These are phyloP conservation scores for Yamadazyma buinensis DNA, from an alignment of 1,139 yeast species.

Conservation along the genomic window DNA sequence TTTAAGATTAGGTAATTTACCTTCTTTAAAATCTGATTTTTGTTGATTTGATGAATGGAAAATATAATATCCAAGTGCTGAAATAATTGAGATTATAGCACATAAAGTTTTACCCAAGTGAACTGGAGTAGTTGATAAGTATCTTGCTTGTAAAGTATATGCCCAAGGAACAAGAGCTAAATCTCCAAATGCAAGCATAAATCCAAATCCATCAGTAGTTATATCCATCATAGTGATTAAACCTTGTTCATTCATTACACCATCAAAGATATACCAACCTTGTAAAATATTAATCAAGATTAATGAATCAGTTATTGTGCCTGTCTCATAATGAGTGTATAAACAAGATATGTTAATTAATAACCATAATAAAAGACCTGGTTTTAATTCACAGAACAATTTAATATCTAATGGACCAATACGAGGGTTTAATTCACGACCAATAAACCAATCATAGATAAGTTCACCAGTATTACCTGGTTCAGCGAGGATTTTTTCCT, in stretches of 20 bases:
- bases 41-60: conserved; percentile 83
- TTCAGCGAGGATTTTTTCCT: conserved; percentile 70
- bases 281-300: conserved; percentile 67
- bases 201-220: conserved; percentile 95
- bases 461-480: conserved; percentile 82
- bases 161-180: conserved; percentile 92
- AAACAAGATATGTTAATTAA: conserved; percentile 73
- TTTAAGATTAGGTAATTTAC: conserved; percentile 59
- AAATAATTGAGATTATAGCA: conserved; percentile 41
- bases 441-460: conserved; percentile 93
- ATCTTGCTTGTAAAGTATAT: conserved; percentile 82
- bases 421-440: conserved; percentile 92
- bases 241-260: conserved; percentile 88
- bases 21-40: conserved; percentile 79
- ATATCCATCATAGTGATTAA: conserved; percentile 91
- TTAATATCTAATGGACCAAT: conserved; percentile 84
- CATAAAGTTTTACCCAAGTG: conserved; percentile 44
- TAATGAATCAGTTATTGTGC: conserved; percentile 69
- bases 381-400: conserved; percentile 88
- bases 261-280: conserved; percentile 82
- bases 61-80: conserved; percentile 65
- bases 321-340: conserved; percentile 72
- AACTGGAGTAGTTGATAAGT: conserved; percentile 52
- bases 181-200: conserved; percentile 94
- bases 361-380: conserved; percentile 88